Evolutionary conservation across 768 basidiomycete genomes (phyloP), one percentile per base, ranked within the genome.

Genomic region (Cubamyces lactineus): DNA sequence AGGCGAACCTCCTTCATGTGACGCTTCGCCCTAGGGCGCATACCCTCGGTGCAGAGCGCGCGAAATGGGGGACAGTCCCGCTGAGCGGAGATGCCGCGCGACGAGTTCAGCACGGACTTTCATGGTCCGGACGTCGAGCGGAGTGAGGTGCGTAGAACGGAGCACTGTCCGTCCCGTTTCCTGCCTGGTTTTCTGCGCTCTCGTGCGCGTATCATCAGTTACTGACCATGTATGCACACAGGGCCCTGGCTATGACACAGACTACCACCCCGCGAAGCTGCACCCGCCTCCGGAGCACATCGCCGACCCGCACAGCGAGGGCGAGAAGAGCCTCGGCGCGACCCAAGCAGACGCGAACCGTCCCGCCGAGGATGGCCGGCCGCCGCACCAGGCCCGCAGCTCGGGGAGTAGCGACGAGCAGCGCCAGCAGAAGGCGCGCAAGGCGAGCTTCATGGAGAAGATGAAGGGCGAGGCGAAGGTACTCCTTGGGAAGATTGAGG

Each of bases 391-490:
- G 47, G 41, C 40, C 30, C 30, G 19, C 45, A 41, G 21, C 2
- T 34, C 34, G 34, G 34, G 9, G 34, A 34, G 34, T 11, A 19
- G 21, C 21, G 62, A 21, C 28, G 46, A 43, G 42, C 41, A 38
- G 17, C 38, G 43, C 19, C 63, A 69, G 57, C 63, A 67, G 51
- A 59, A 67, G 65, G 51, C 60, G 58, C 63, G 66, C 57, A 71
- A 70, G 67, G 67, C 63, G 6, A 59, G 68, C 19, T 73, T 73
- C 68, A 68, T 73, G 68, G 69, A 69, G 52, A 73, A 71, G 64
- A 69, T 73, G 72, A 69, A 69, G 67, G 72, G 70, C 52, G 72
- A 73, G 65, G 72, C 72, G 60, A 70, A 69, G 68, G 62, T 67
- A 43, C 54, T 73, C 40, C 60, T 71, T 21, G 72, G 72, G 9